These are phyloP conservation scores for Komagataella phaffii DNA, from an alignment of 805 yeast species.

Conservation along the genomic window DNA sequence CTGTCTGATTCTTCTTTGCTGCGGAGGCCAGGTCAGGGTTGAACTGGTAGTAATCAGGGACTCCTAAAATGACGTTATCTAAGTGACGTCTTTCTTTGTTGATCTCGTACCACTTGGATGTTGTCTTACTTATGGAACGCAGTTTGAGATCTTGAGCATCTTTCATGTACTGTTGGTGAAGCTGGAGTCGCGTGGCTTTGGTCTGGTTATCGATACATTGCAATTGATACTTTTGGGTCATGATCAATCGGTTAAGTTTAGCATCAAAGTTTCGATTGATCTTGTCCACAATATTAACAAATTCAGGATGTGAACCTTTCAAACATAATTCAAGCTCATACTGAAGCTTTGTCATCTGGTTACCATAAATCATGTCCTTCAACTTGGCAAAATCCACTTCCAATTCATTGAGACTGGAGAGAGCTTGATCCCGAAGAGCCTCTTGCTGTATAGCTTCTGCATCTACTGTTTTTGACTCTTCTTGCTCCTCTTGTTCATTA, in stretches of 20 bases:
- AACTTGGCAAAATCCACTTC: constrained; percentile 80
- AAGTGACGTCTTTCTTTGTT: constrained; percentile 77
- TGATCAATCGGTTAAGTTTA: constrained; percentile 28
- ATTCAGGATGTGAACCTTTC: constrained; percentile 86
- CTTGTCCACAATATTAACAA: constrained; percentile 54
- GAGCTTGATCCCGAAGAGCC: constrained; percentile 40
- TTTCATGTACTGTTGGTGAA: constrained; percentile 75
- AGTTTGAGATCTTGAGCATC: constrained; percentile 53
- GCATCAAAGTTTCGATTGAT: constrained; percentile 66
- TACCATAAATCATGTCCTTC: constrained; percentile 75
- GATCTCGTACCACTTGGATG: constrained; percentile 83
- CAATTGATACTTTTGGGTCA: constrained; percentile 47
- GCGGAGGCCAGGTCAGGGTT: constrained; percentile 12
- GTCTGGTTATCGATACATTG: constrained; percentile 74
- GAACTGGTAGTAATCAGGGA: constrained; percentile 28
- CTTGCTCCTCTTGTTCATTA: not conserved
- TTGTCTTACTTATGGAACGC: constrained; percentile 54
- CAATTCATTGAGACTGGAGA: constrained; percentile 61
- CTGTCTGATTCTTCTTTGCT: constrained; percentile 10
- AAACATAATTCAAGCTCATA: constrained; percentile 79
- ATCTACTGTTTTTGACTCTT: not conserved
- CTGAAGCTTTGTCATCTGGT: constrained; percentile 62
- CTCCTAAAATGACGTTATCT: constrained; percentile 48
- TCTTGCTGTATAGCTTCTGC: not conserved
- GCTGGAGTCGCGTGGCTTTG: constrained; percentile 58